These are phyloP conservation scores for Calocera viscosa DNA, from an alignment of 768 basidiomycete genomes.

Conservation along the genomic window DNA sequence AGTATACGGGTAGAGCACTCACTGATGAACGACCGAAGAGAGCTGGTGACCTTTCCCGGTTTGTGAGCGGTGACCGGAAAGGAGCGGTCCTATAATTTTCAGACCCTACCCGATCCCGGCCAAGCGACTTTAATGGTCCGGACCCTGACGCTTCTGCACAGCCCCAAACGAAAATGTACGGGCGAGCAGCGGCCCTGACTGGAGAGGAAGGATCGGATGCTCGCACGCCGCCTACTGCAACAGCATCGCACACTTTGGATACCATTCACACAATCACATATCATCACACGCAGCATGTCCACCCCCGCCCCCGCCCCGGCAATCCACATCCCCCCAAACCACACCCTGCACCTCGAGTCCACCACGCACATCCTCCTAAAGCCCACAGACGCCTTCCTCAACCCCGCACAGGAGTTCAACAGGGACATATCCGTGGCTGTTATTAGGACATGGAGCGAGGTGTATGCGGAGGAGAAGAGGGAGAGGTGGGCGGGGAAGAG, in stretches of 20 bases:
- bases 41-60: too few species aligned
- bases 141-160: background rate
- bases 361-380: slow-evolving; percentile 67
- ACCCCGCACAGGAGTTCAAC: slow-evolving; percentile 98
- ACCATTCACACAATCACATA: too few species aligned
- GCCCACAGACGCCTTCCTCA: slow-evolving; percentile 79
- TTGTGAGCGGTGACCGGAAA: background rate
- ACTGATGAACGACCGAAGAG: too few species aligned
- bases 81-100: background rate
- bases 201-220: background rate
- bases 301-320: too few species aligned
- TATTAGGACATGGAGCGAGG: slow-evolving; percentile 79
- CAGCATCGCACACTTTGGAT: too few species aligned
- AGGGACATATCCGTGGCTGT: slow-evolving; percentile 84
- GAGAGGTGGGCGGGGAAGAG: slow-evolving; percentile 43
- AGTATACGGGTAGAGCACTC: background rate
- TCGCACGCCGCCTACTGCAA: background rate
- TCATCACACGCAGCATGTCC: too few species aligned
- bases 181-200: too few species aligned
- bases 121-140: too few species aligned
- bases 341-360: slow-evolving; percentile 69
- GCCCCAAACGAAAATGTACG: background rate
- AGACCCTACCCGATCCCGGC: background rate
- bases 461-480: slow-evolving; percentile 49
- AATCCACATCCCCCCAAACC: slow-evolving; percentile 51